Evolutionary conservation across 108 stramenopile genomes (phyloP).

Genomic region (Pseudonitzschia pungens): DNA sequence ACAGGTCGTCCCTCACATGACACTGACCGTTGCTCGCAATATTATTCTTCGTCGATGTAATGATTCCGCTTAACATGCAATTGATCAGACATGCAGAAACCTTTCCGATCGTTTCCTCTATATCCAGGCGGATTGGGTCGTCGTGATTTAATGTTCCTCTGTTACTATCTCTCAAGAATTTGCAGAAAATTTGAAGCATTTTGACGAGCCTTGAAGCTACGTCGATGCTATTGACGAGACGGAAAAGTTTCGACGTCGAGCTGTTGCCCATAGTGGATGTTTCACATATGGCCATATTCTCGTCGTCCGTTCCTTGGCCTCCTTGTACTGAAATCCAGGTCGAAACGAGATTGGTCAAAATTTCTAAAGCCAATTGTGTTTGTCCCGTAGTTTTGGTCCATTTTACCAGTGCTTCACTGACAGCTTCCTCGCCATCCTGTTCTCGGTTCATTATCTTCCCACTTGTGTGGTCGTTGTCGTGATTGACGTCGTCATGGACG

Average conservation of each 20-base stretch:
- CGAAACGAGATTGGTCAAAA: constrained; percentile 56
- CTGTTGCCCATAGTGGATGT: background rate
- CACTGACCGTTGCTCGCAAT: background rate
- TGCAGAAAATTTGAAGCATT: constrained; percentile 11
- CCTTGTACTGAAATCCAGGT: constrained; percentile 12
- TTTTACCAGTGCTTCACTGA: constrained; percentile 39
- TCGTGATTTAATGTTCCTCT: background rate
- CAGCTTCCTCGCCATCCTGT: constrained; percentile 45
- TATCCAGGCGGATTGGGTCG: constrained; percentile 12
- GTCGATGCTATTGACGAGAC: background rate
- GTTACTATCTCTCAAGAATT: constrained; percentile 7
- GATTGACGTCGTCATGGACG: constrained; percentile 13
- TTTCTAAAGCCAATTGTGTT: constrained; percentile 60
- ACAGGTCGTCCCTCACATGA: background rate
- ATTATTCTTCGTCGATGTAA: background rate
- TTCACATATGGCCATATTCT: background rate
- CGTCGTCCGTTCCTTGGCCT: constrained; percentile 13
- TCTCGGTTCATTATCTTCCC: constrained; percentile 1
- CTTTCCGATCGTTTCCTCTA: constrained; percentile 32
- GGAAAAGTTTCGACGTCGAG: background rate
- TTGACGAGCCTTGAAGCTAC: background rate
- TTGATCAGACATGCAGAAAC: constrained; percentile 27
- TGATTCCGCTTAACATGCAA: constrained; percentile 25
- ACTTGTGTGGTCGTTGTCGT: background rate
- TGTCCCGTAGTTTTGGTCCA: constrained; percentile 49